Base-by-base conservation (phyloP, 208 protist species). In the Angomonas deanei region DNA sequence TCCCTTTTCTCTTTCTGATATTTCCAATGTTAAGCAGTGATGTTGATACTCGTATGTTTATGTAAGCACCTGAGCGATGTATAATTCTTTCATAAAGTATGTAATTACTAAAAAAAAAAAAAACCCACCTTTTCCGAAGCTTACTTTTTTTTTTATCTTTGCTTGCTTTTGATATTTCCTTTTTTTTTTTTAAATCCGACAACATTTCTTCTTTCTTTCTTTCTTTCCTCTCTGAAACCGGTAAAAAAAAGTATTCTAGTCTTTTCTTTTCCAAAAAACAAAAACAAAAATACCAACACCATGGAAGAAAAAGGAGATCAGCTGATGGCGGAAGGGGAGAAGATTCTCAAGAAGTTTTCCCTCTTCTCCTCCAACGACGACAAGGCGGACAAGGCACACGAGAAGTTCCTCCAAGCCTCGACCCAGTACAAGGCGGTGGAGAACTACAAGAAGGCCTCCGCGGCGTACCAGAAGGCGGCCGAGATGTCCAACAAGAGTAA, bases 371-470 rank as follows among this genome's bases (percentile, higher is more conserved):
- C 74, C 62, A 61, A 68, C 34, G 74, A 71, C 47, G 70, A 77
- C 39, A 90, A 93, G 58, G 48, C 55, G 26, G 84, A 91, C 36
- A 78, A 74, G 39, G 86, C 89, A 11, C 86, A 82, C 59, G 86
- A 91, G n/a, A 80, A 75, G 58, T 89, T 92, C 39, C 55, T 84
- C 33, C 78, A 88, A 56, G 89, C 89, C 2, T 79, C 76, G 15
- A 88, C 86, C 61, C 81, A 92, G 65, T 96, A 90, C 74, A 93
- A 93, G 67, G 82, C 84, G 3, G 68, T 66, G 17, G 78, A 74
- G 26, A 78, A 86, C 64, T 93, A 87, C 62, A 27, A 53, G 11
- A 92, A 91, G 66, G 89, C 82, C 2, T 84, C 78, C 15, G 59
- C 36, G 10, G 89, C 86, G 34, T 93, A 91, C 70, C 53, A 76